Percentiles rank a stretch among this genome's conserved stretches.
Conservation (phyloP, 2,329 filamentous ascomycete species). For the Sclerotinia minor region DNA sequence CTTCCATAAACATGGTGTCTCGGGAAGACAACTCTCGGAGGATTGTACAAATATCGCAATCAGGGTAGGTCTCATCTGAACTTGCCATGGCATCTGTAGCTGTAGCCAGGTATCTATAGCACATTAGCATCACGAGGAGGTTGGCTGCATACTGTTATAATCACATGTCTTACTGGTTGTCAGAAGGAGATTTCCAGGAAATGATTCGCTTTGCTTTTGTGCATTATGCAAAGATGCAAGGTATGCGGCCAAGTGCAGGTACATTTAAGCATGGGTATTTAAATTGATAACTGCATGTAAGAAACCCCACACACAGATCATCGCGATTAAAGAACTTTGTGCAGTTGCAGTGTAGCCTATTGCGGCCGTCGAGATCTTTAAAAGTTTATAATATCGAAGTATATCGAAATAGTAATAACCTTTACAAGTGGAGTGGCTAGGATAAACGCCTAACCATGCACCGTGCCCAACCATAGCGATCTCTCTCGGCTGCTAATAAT, state of each 20-base stretch:
- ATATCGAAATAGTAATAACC: not conserved
- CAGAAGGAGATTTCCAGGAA: slow-evolving; percentile 2
- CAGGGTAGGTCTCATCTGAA: slow-evolving; percentile 21
- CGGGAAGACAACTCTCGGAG: slow-evolving; percentile 16
- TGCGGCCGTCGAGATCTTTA: not conserved
- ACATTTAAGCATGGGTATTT: slow-evolving; percentile 18
- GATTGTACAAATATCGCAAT: slow-evolving; percentile 16
- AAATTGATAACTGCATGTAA: slow-evolving; percentile 19
- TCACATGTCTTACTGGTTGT: slow-evolving; percentile 26
- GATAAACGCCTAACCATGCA: not conserved
- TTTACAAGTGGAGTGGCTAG: not conserved
- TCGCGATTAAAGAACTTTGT: slow-evolving; percentile 11
- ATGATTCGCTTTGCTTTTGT: not conserved
- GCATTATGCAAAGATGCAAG: slow-evolving; percentile 17
- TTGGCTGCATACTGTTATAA: slow-evolving; percentile 23
- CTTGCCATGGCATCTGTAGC: slow-evolving; percentile 19
- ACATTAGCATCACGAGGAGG: slow-evolving; percentile 18
- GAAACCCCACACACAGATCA: slow-evolving; percentile 24
- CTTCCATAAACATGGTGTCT: slow-evolving; percentile 21
- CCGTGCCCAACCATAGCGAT: not conserved
- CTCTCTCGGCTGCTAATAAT: not conserved
- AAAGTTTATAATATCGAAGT: not conserved
- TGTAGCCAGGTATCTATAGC: not conserved
- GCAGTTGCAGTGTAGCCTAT: not conserved
- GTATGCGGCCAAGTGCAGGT: slow-evolving; percentile 2